Base-by-base conservation (phyloP, 805 yeast species). In the Ogataea chonburiensis region DNA sequence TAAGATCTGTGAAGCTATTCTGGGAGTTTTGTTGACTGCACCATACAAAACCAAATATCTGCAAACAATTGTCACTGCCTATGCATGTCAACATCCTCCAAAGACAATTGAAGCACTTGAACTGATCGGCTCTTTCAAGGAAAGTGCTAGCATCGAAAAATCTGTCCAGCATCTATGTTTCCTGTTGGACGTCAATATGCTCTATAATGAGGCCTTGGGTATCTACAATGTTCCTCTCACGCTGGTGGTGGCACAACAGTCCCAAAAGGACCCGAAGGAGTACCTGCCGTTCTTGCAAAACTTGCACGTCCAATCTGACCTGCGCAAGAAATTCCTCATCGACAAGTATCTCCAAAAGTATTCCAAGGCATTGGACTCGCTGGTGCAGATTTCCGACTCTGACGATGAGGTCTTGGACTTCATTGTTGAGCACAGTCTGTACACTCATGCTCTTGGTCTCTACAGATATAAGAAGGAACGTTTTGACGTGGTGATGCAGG, bases 221-320 rank as follows among this genome's bases (percentile, higher is more conserved):
- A 65, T 84, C 14, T 93, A 93, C 53, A 83, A 93, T 56, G 79
- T 93, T 26, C 79, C 80, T 38, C 66, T 91, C 51, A 77, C 98
- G 0, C 70, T 93, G 39, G 70, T 74, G 9, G 80, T 93, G 41
- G 98, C 98, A 0, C 98, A 94, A 58, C 93, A 88, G 54, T 88
- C 97, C 0, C 98, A 91, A 61, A 89, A 83, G 70, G 99, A 93
- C 64, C 99, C 99, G 16, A 87, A 89, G 53, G 99, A 93, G 61
- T 93, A 93, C 50, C 66, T 93, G 34, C 96, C 98, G 34, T 93
- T 93, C 60, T 70, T 93, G 47, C 95, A 87, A 53, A 72, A 79
- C 31, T 67, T 93, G 36, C 82, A 86, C 47, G 75, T 74, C 25
- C 85, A 82, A 58, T 64, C 75, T 1, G 80, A 75, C 5, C 60